Percentiles rank a stretch among this genome's conserved stretches.
Evolutionary conservation across 1,284 basidiomycete genomes (phyloP).

Genomic region (Ceratobasidium sp.): DNA sequence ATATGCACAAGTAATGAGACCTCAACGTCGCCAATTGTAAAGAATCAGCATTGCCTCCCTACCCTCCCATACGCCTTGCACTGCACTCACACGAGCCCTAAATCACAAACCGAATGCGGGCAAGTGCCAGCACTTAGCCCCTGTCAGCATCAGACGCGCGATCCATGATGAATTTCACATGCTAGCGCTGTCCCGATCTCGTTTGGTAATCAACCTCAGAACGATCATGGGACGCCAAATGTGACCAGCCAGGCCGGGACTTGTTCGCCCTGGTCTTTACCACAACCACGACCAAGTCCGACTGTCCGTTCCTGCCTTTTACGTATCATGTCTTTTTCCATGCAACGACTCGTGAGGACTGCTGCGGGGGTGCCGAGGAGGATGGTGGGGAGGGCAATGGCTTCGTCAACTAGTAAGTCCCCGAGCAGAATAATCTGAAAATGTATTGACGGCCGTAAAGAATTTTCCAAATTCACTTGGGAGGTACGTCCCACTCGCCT

Average conservation of each 20-base stretch:
- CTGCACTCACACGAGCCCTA: neutral
- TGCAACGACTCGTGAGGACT: constrained; percentile 1
- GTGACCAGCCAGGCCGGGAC: neutral
- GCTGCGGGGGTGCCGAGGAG: too few species aligned
- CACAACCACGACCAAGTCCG: neutral
- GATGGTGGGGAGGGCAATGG: too few species aligned
- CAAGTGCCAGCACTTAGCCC: neutral
- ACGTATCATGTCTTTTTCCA: neutral
- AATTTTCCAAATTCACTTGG: constrained; percentile 72
- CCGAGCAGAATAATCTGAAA: too few species aligned
- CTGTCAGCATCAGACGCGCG: too few species aligned
- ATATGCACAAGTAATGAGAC: constrained; percentile 16
- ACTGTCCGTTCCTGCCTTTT: neutral
- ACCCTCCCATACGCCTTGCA: neutral
- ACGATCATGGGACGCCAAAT: constrained; percentile 17
- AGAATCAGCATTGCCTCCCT: neutral
- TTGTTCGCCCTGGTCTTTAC: neutral
- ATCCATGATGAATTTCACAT: constrained; percentile 10
- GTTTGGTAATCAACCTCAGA: neutral
- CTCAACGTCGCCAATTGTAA: constrained; percentile 18
- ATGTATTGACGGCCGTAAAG: too few species aligned
- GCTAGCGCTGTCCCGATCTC: neutral
- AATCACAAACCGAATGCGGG: too few species aligned
- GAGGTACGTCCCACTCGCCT: constrained; percentile 61
- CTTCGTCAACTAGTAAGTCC: constrained; percentile 3